Evolutionary conservation across 1,139 yeast genomes (phyloP), one percentile per base, ranked within the genome.

Genomic region (Kodamaea plutei): DNA sequence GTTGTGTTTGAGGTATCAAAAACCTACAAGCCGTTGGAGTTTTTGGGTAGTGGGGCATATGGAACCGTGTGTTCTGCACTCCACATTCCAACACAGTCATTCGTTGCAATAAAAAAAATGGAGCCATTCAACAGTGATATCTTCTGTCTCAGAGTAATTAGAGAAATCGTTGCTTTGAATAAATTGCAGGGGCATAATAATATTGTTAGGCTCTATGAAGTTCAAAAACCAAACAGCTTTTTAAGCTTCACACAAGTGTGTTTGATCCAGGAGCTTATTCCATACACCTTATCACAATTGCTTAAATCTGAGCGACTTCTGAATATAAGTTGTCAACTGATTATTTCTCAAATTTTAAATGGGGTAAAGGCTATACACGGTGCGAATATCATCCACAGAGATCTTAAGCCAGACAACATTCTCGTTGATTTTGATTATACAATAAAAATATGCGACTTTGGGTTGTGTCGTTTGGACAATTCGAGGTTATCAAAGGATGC

Each of bases 341-440:
- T 81, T 44, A 64, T 72, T 1, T 91, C 93, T 59, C 98, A 91
- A 64, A 89, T 91, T 30, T 67, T 89, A 41, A 73, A 97, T 43
- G 98, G 97, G 1, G 69, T 91, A 48, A 91, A 91, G 57, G 89
- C 87, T 53, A 96, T 91, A 35, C 98, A 91, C 59, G 84, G 95
- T 6, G 97, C 97, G 0, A 96, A 96, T 17, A 97, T 91, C 9
- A 91, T 91, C 43, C 98, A 91, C 56, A 75, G 97, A 45, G 98
- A 91, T 61, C 69, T 89, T 49, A 87, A 88, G 60, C 98, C 98
- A 6, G 79, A 91, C 40, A 91, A 91, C 59, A 85, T 91, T 40
- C 69, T 91, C 40, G 84, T 91, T 48, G 89, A 89, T 55, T 96
- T 89, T 62, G 88, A 89, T 59, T 91, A 97, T 63, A 97, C 91